Conservation (phyloP, 208 protist genomes). For the Wallacemonas sp. region DNA sequence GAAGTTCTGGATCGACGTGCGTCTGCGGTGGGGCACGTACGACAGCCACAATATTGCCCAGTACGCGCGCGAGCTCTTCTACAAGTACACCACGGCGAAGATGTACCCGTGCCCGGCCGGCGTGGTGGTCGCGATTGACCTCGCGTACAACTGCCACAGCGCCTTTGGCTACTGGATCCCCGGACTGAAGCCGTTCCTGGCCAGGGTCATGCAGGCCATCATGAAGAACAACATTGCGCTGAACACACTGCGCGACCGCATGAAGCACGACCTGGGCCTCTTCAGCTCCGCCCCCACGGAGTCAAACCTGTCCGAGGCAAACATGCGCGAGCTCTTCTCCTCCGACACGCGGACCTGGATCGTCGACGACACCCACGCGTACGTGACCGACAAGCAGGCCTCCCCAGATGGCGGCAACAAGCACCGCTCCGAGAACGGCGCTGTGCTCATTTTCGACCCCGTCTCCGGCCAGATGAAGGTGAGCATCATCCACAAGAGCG, state of each 20-base stretch:
- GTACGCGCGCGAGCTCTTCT: constrained; percentile 99
- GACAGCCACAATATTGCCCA: constrained; percentile 99
- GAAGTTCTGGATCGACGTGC: constrained; percentile 99
- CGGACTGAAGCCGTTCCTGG: constrained; percentile 97
- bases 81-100: constrained; percentile 99
- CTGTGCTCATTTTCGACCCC: constrained; percentile 99
- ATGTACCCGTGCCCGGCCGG: constrained; percentile 99
- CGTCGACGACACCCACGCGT: constrained; percentile 99
- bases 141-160: constrained; percentile 99
- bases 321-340: constrained; percentile 99
- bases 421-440: constrained; percentile 97
- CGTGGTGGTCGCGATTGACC: constrained; percentile 98
- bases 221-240: constrained; percentile 99
- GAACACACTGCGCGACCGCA: constrained; percentile 99
- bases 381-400: constrained; percentile 99
- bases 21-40: constrained; percentile 99
- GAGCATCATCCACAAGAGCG: constrained; percentile 99
- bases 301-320: constrained; percentile 98
- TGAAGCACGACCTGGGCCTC: constrained; percentile 99
- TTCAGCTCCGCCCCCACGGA: constrained; percentile 99
- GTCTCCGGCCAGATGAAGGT: constrained; percentile 99
- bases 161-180: constrained; percentile 99
- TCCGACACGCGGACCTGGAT: constrained; percentile 99
- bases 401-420: constrained; percentile 99
- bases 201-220: constrained; percentile 98